Evolutionary conservation across 75 land plant species (phyloP).

Genomic region (Picea sitchensis): DNA sequence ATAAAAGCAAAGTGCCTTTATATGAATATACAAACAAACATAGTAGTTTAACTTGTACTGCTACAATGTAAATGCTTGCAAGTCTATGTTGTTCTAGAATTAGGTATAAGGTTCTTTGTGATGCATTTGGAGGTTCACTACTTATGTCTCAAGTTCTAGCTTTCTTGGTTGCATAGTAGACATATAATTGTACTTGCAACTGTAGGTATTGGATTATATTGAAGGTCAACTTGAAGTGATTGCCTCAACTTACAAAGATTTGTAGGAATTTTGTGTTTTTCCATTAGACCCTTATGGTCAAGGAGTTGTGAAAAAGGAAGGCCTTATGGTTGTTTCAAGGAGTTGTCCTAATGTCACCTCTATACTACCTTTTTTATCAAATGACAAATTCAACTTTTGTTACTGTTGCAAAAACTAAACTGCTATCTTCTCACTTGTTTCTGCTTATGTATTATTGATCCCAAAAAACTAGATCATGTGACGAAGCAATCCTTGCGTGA

Average conservation of each 20-base stretch:
- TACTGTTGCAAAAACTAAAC: constrained; percentile 56
- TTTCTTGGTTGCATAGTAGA: background rate
- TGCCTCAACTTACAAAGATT: constrained; percentile 63
- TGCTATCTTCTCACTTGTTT: constrained; percentile 14
- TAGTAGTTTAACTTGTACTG: no score
- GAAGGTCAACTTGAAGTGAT: constrained; percentile 63
- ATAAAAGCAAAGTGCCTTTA: no score
- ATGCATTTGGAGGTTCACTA: no score
- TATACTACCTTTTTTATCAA: constrained; percentile 66
- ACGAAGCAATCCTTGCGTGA: no score
- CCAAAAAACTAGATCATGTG: no score
- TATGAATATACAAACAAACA: no score
- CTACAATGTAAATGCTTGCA: no score
- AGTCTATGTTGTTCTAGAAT: no score
- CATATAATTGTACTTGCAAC: constrained; percentile 1
- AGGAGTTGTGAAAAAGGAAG: constrained; percentile 64
- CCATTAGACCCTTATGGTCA: constrained; percentile 50
- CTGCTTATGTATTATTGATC: no score
- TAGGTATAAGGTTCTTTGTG: no score
- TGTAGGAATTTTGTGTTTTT: constrained; percentile 75
- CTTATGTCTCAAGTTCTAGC: background rate
- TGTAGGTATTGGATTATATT: constrained; percentile 67
- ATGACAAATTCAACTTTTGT: constrained; percentile 80
- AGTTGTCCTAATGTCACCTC: constrained; percentile 77
- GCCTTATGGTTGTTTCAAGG: constrained; percentile 62